Percentiles rank a stretch among this genome's conserved stretches.
Conservation (phyloP, 1,284 basidiomycete genomes). For the Caloboletus inedulis region DNA sequence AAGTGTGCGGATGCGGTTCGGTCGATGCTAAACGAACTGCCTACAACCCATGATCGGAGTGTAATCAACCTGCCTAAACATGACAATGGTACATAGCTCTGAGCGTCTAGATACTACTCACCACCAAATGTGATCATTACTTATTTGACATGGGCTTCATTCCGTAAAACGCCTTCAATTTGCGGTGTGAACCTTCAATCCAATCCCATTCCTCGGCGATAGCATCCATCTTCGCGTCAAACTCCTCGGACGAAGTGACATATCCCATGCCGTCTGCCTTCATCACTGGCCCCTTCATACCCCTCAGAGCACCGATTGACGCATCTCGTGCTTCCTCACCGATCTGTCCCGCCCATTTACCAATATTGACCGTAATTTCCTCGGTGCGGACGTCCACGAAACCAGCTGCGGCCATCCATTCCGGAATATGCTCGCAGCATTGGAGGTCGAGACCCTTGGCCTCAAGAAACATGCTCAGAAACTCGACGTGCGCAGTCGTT, state of each 20-base stretch:
- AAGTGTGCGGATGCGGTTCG: too few species aligned
- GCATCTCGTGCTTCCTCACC: slow-evolving; percentile 14
- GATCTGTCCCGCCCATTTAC: slow-evolving; percentile 13
- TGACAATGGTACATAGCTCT: too few species aligned
- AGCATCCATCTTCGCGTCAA: slow-evolving; percentile 15
- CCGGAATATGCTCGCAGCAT: slow-evolving; percentile 17
- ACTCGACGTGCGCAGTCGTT: slow-evolving; percentile 8
- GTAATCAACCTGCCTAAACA: too few species aligned
- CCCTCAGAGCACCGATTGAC: slow-evolving; percentile 16
- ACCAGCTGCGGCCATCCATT: slow-evolving; percentile 8
- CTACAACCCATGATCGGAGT: too few species aligned
- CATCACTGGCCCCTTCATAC: slow-evolving; percentile 22
- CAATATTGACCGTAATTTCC: slow-evolving; percentile 6
- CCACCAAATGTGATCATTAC: not conserved
- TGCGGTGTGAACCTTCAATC: slow-evolving; percentile 11
- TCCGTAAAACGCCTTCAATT: slow-evolving; percentile 11
- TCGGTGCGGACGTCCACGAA: slow-evolving; percentile 9
- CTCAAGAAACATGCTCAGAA: slow-evolving; percentile 13
- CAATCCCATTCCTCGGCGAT: slow-evolving; percentile 21
- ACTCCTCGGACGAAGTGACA: slow-evolving; percentile 12
- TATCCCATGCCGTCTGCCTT: slow-evolving; percentile 17
- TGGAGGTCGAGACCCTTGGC: slow-evolving; percentile 7
- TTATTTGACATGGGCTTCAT: slow-evolving; percentile 5
- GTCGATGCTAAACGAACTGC: too few species aligned
- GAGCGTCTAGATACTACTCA: too few species aligned